These are phyloP conservation scores for Diaporthe sp. DNA, from an alignment of 2,329 filamentous ascomycete species.

Conservation along the genomic window DNA sequence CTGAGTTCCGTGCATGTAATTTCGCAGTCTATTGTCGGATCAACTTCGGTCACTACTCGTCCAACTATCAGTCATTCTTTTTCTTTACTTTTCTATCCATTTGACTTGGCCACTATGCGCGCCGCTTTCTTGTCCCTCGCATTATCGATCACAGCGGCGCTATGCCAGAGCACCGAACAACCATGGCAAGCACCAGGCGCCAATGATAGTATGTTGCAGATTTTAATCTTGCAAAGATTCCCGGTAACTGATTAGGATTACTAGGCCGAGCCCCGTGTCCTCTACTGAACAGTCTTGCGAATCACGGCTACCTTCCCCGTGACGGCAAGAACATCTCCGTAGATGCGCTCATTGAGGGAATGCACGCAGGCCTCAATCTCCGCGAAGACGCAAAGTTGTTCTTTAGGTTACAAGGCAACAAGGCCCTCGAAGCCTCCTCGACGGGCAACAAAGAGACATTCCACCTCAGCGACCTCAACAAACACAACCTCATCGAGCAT, in stretches of 20 bases:
- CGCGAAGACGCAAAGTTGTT: slow-evolving; percentile 21
- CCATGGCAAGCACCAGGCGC: slow-evolving; percentile 6
- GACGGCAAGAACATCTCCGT: slow-evolving; percentile 30
- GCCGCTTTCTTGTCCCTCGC: neutral
- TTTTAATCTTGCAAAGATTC: too few relatives aligned
- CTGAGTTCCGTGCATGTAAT: neutral
- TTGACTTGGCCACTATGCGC: neutral
- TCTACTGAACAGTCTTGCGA: slow-evolving; percentile 29
- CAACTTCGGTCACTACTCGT: neutral
- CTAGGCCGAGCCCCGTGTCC: slow-evolving; percentile 26
- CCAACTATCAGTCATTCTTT: neutral
- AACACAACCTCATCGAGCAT: slow-evolving; percentile 20
- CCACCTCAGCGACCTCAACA: slow-evolving; percentile 21
- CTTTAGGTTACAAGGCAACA: slow-evolving; percentile 20
- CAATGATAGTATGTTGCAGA: slow-evolving; percentile 3
- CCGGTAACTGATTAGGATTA: neutral
- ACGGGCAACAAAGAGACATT: slow-evolving; percentile 14
- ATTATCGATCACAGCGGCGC: neutral
- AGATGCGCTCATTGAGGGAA: slow-evolving; percentile 18
- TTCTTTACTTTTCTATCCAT: neutral
- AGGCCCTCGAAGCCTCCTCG: slow-evolving; percentile 19
- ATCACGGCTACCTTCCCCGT: slow-evolving; percentile 24
- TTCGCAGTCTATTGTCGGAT: neutral
- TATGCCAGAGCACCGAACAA: neutral
- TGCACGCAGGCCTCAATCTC: slow-evolving; percentile 5